Evolutionary conservation across 352 stramenopile species (phyloP).

Genomic region (Globisporangium recalcitrans): DNA sequence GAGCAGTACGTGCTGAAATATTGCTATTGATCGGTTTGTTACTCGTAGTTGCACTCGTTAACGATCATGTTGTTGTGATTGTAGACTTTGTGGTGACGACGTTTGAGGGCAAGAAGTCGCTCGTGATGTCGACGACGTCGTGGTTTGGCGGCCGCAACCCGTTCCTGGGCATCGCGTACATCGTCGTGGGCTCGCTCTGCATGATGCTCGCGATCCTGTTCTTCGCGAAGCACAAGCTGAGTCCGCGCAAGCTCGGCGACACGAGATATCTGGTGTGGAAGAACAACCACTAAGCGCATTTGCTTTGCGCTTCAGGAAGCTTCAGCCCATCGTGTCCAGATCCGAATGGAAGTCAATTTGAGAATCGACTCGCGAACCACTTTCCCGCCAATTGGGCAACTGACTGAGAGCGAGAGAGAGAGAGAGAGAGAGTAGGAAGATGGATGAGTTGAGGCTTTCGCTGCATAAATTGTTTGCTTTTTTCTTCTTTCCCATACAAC

Average conservation of each 20-base stretch:
- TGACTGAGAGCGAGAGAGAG: not conserved
- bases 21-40: not conserved
- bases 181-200: conserved; percentile 93
- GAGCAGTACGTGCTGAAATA: conserved; percentile 58
- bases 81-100: conserved; percentile 94
- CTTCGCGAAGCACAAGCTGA: conserved; percentile 93
- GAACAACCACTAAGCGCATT: conserved; percentile 82
- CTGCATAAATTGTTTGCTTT: not conserved
- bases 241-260: conserved; percentile 93
- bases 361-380: not conserved
- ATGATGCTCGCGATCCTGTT: conserved; percentile 93
- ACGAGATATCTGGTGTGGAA: conserved; percentile 95
- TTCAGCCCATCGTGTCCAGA: not conserved
- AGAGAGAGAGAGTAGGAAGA: not conserved
- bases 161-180: conserved; percentile 95
- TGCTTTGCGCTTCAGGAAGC: not conserved
- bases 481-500: not conserved
- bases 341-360: not conserved
- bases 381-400: not conserved
- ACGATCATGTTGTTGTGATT: not conserved
- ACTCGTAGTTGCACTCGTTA: conserved; percentile 4
- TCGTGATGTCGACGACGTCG: conserved; percentile 95
- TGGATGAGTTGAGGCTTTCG: not conserved
- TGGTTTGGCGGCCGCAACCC: conserved; percentile 96
- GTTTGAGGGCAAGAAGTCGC: conserved; percentile 94